Conservation (phyloP, 768 basidiomycete genomes). For the Trametes cubensis region DNA sequence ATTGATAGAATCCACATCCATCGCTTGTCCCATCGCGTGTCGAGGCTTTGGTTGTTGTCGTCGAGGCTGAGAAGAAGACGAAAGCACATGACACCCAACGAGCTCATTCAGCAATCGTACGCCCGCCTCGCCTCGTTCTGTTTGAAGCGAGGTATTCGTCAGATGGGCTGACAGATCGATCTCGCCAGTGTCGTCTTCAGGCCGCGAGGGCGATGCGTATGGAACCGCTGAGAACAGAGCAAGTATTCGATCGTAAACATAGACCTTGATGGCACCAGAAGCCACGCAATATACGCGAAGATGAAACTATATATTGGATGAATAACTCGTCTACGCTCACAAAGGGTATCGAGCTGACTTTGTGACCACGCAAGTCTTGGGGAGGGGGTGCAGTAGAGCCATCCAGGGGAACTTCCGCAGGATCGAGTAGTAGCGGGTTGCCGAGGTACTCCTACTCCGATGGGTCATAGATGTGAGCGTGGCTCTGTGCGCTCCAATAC, state of each 20-base stretch:
- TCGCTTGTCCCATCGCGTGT: slow-evolving; percentile 17
- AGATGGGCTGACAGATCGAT: slow-evolving; percentile 75
- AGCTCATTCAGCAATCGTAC: slow-evolving; percentile 85
- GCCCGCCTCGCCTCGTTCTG: slow-evolving; percentile 60
- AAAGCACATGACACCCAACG: slow-evolving; percentile 60
- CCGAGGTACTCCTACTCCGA: slow-evolving; percentile 77
- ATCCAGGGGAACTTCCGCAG: slow-evolving; percentile 46
- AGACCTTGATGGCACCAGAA: slow-evolving; percentile 75
- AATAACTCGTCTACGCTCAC: slow-evolving; percentile 7
- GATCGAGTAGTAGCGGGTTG: slow-evolving; percentile 78
- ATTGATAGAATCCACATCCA: slow-evolving; percentile 17
- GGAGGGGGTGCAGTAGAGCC: slow-evolving; percentile 21
- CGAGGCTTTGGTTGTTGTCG: slow-evolving; percentile 14
- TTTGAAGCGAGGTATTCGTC: slow-evolving; percentile 91
- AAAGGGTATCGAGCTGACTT: slow-evolving; percentile 46
- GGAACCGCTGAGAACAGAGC: slow-evolving; percentile 84
- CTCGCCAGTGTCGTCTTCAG: slow-evolving; percentile 27
- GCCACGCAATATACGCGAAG: slow-evolving; percentile 86
- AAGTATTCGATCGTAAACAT: slow-evolving; percentile 79
- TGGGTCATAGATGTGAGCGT: not conserved
- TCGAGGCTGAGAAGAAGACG: slow-evolving; percentile 20
- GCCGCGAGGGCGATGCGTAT: slow-evolving; percentile 49
- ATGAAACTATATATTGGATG: slow-evolving; percentile 69
- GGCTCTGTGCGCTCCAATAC: too few relatives aligned
- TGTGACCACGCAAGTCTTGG: slow-evolving; percentile 49